Evolutionary conservation across 2,329 filamentous ascomycete species (phyloP).

Genomic region (Fusarium sp.): DNA sequence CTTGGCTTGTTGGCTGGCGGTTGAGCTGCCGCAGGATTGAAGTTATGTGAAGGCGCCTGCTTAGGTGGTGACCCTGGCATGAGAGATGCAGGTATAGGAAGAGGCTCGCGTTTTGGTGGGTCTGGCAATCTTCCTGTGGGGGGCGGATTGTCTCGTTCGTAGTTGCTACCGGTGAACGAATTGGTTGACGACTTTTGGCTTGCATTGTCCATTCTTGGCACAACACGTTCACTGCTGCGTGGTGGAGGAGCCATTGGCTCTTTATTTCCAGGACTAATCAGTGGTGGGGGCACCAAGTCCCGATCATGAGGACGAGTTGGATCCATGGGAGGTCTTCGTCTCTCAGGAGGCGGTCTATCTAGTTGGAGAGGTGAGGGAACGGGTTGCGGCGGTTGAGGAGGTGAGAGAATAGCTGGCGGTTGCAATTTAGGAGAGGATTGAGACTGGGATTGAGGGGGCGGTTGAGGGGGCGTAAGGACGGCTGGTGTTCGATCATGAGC

Average conservation of each 20-base stretch:
- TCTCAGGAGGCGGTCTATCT: conserved; percentile 68
- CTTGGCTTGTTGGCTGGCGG: conserved; percentile 4
- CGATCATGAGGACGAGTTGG: conserved; percentile 66
- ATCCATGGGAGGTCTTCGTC: conserved; percentile 76
- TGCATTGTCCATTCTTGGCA: conserved; percentile 59
- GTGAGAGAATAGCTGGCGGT: conserved; percentile 34
- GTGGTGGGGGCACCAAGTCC: conserved; percentile 68
- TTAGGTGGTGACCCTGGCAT: conserved; percentile 19
- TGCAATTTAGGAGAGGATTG: conserved; percentile 47
- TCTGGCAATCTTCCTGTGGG: conserved; percentile 39
- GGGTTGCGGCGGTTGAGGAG: conserved; percentile 46
- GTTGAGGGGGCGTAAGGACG: conserved; percentile 40
- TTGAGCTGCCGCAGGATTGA: background rate
- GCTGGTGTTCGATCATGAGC: conserved; percentile 37
- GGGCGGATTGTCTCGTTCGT: conserved; percentile 50
- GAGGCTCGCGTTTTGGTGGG: conserved; percentile 33
- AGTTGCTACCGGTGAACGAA: conserved; percentile 51
- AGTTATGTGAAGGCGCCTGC: background rate
- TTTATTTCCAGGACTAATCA: conserved; percentile 65
- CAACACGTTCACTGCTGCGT: conserved; percentile 64
- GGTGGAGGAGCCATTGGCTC: conserved; percentile 63
- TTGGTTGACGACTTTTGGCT: conserved; percentile 45
- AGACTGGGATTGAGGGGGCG: conserved; percentile 42
- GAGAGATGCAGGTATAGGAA: conserved; percentile 36
- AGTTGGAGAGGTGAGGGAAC: conserved; percentile 42